Evolutionary conservation across 2,329 filamentous ascomycete genomes (phyloP), one percentile per base, ranked within the genome.

Genomic region (Thermomyces lanuginosus): DNA sequence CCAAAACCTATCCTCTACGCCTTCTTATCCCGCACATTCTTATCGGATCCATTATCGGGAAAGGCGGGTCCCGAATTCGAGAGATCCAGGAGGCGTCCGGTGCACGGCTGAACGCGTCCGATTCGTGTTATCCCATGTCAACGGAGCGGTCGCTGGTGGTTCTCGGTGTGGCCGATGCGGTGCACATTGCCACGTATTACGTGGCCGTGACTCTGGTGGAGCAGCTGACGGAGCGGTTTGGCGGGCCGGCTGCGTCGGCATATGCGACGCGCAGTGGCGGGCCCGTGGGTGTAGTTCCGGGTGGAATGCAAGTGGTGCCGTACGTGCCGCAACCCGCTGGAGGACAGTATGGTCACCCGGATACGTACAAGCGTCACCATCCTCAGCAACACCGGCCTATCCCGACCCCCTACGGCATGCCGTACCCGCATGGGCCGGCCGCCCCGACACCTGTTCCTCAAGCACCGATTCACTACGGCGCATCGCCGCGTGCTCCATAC

Each of bases 21-120:
- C 73, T 98, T 26, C 72, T 98, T 30, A 82, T 98, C 42, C 89
- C 89, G 10, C 89, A 95, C 49, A 89, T 98, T 43, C 69, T 98
- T 31, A 98, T 98, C 44, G 89, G 89, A 27, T 93, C 86, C 34
- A 95, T 98, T 56, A 98, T 98, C 54, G 89, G 89, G 45, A 98
- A 98, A 63, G 82, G 78, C 37, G 89, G 89, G 39, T 79, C 84
- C 33, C 76, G 89, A 37, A 98, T 98, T 51, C 82, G 89, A 39
- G 89, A 98, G 59, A 98, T 98, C 36, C 89, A 98, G 55, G 89
- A 98, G 51, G 84, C 84, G 11, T 98, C 89, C 9, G 91, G 91
- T 34, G 89, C 89, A 28, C 78, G 91, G 36, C 69, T 98, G 23
- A 98, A 98, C 54, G 89, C 89, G 14, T 98, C 89, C 5, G 89